Percentiles rank a stretch among this genome's conserved stretches.
Conservation (phyloP, 495 filamentous ascomycete species). For the Terfezia claveryi region DNA sequence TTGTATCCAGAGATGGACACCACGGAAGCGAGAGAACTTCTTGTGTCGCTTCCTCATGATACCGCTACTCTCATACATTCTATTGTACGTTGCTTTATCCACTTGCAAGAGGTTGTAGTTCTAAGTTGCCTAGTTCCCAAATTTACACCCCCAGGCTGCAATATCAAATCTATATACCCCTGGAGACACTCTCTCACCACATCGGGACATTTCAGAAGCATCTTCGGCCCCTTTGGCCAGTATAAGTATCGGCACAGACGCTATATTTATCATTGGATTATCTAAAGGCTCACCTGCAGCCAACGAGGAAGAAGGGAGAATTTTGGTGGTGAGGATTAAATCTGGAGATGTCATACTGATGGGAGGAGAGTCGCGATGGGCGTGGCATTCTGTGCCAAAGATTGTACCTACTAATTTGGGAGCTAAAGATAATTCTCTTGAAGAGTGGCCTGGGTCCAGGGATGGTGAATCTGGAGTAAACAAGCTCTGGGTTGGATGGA, state of each 20-base stretch:
- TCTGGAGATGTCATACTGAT: conserved; percentile 74
- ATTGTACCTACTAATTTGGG: conserved; percentile 31
- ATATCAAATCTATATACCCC: conserved; percentile 82
- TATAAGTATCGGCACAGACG: conserved; percentile 72
- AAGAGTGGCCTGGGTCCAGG: conserved; percentile 44
- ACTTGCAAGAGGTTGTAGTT: no score
- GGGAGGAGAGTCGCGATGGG: conserved; percentile 53
- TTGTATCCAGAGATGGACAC: conserved; percentile 44
- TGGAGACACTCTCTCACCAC: conserved; percentile 66
- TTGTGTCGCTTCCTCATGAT: conserved; percentile 43
- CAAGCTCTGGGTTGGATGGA: conserved; percentile 58
- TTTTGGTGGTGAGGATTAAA: conserved; percentile 40
- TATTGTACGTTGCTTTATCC: neutral
- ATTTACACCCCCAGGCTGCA: conserved; percentile 57
- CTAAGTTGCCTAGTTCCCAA: conserved; percentile 34
- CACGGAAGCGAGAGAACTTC: conserved; percentile 1
- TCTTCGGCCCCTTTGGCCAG: conserved; percentile 54
- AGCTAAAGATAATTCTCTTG: conserved; percentile 55
- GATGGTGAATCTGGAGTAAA: conserved; percentile 7
- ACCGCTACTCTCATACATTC: conserved; percentile 37
- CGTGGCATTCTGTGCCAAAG: conserved; percentile 86
- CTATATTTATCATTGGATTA: conserved; percentile 49
- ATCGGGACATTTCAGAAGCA: conserved; percentile 76
- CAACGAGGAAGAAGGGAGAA: conserved; percentile 21
- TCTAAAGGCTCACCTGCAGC: conserved; percentile 4